Conservation (phyloP, 2,329 filamentous ascomycete genomes). For the Pestalotiopsis fici region DNA sequence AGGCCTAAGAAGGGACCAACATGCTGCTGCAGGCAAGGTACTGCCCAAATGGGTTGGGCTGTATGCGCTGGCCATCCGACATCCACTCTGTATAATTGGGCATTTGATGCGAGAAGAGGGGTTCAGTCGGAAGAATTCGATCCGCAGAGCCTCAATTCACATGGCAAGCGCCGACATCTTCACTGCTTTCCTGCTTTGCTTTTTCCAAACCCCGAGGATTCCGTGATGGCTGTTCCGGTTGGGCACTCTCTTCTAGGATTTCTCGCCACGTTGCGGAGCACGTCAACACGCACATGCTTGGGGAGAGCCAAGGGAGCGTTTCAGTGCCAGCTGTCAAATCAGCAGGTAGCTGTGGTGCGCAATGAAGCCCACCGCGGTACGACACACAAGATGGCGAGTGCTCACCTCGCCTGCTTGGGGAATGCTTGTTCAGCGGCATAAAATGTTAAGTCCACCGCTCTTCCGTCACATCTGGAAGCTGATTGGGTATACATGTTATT, state of each 20-base stretch:
- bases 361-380: background rate
- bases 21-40: background rate
- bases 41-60: background rate
- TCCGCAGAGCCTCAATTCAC: background rate
- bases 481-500: conserved; percentile 29
- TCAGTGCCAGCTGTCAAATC: background rate
- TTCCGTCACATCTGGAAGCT: background rate
- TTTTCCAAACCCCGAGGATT: background rate
- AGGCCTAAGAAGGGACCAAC: background rate
- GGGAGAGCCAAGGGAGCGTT: background rate
- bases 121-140: background rate
- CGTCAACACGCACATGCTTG: background rate
- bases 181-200: background rate
- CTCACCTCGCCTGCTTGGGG: background rate
- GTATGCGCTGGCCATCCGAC: background rate
- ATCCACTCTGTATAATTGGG: background rate
- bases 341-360: background rate
- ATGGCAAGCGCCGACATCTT: background rate
- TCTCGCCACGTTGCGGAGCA: background rate
- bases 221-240: background rate
- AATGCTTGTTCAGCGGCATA: background rate
- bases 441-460: conserved; percentile 3
- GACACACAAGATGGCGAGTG: background rate
- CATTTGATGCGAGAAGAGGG: background rate
- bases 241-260: background rate